These are phyloP conservation scores for Boletellus ananas DNA, from an alignment of 768 basidiomycete species.

Conservation along the genomic window DNA sequence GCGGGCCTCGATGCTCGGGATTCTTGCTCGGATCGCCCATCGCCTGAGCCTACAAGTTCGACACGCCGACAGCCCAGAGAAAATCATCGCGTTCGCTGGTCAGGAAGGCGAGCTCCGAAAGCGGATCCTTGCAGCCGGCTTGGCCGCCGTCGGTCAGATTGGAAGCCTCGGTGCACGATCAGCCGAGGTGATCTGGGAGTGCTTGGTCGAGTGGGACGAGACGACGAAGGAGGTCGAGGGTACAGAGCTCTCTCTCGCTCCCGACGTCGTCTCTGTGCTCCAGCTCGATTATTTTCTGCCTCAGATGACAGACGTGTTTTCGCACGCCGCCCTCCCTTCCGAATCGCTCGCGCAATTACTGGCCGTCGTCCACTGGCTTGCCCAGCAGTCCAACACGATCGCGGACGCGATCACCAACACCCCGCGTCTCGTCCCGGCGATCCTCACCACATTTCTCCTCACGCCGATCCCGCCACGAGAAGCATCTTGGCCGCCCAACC, in stretches of 20 bases:
- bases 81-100: conserved; percentile 19
- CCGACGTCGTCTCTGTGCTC: conserved; percentile 14
- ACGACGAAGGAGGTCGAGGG: conserved; percentile 31
- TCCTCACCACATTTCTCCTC: conserved; percentile 57
- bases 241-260: conserved; percentile 39
- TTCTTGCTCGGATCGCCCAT: conserved; percentile 58
- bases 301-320: conserved; percentile 41
- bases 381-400: conserved; percentile 50
- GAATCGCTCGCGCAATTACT: conserved; percentile 57
- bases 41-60: conserved; percentile 23
- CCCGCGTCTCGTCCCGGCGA: conserved; percentile 46
- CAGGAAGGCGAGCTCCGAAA: conserved; percentile 46
- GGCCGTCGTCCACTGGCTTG: conserved; percentile 56
- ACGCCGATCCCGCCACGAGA: conserved; percentile 44
- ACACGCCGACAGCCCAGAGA: not conserved
- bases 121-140: conserved; percentile 61
- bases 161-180: conserved; percentile 67
- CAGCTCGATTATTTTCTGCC: conserved; percentile 46
- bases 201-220: conserved; percentile 62
- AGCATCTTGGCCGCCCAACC: conserved; percentile 35
- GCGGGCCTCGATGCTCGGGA: conserved; percentile 73
- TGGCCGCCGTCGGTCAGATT: conserved; percentile 60
- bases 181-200: conserved; percentile 71
- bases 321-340: conserved; percentile 40
- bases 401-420: conserved; percentile 52